Conservation (phyloP, 306 rosid species). For the Dalbergia oliveri region DNA sequence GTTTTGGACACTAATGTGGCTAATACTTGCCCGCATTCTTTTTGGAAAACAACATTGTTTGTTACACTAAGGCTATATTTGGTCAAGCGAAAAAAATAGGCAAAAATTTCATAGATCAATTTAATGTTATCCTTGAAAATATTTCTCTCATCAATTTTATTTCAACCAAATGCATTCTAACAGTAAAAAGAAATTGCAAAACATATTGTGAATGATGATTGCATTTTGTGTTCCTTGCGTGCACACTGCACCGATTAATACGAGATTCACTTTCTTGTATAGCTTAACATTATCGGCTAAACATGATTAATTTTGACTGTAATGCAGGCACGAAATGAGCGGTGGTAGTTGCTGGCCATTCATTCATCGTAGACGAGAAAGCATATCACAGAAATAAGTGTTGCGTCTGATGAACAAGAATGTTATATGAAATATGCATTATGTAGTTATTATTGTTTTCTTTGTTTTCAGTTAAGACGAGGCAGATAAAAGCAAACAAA, state of each 20-base stretch:
- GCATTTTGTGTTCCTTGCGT: background rate
- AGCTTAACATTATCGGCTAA: no score
- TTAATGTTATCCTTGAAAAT: no score
- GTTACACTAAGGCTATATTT: no score
- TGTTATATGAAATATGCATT: background rate
- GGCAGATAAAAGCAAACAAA: conserved; percentile 12
- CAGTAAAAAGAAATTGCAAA: background rate
- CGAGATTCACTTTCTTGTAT: background rate
- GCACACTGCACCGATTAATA: background rate
- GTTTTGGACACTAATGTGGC: background rate
- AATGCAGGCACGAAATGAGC: conserved; percentile 59
- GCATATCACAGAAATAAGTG: conserved; percentile 33
- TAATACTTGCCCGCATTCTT: no score
- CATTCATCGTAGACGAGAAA: conserved; percentile 35
- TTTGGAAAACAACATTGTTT: no score
- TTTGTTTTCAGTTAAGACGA: conserved; percentile 5
- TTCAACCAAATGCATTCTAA: background rate
- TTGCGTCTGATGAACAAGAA: background rate
- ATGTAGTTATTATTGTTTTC: conserved; percentile 13
- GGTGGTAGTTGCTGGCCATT: conserved; percentile 58
- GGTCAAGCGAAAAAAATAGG: no score
- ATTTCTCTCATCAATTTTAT: no score
- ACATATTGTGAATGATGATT: background rate
- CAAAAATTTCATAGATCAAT: background rate
- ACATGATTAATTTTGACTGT: background rate